Base-by-base conservation (phyloP, 2,329 filamentous ascomycete species). In the Sarocladiaceae sp. region DNA sequence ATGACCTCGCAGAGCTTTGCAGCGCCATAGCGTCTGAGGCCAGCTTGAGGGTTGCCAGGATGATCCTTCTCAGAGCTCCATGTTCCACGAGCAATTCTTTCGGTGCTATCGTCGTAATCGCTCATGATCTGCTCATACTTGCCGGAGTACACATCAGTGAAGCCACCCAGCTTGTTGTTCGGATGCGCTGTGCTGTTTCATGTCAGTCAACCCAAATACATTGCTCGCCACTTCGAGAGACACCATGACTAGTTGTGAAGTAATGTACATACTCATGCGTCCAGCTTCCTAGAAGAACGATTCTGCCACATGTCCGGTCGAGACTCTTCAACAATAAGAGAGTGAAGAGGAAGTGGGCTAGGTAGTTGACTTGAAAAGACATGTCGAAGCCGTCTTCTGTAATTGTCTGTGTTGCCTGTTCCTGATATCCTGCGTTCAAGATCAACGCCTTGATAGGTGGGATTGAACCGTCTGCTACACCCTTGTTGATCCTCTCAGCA, bases 401-500 rank as follows among this genome's bases (percentile, higher is more conserved):
- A 48, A 58, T 58, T 6, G 32, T 50, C 57, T 61, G 20, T 21
- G 31, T 33, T n/a, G 31, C 18, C 31, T 7, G 31, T 7, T 61
- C 56, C 23, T 55, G 48, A 43, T 45, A 58, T 3, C 47, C 60
- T 2, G 58, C 58, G 33, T 57, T 60, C 10, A 70, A 58, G 10
- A 70, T 59, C 4, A 71, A 53, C 2, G 56, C 63, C 13, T 57
- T 58, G 43, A 70, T 66, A 0, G 57, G 64, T 6, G 66, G 64
- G 19, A 68, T 51, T 2, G 58, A 50, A n/a, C 60, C 60, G 13
- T 48, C 46, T 4, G 58, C 49, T 9, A 65, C 56, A 2, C 50
- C 48, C 18, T 43, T 45, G 46, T 63, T 64, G 45, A 64, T 56
- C 15, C 51, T 48, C 3, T 43, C 45, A 4, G 61, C 60, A 4